Percentiles rank a stretch among this genome's conserved stretches.
Evolutionary conservation across 2,329 filamentous ascomycete genomes (phyloP).

Genomic region (Macrophomina phaseolina): DNA sequence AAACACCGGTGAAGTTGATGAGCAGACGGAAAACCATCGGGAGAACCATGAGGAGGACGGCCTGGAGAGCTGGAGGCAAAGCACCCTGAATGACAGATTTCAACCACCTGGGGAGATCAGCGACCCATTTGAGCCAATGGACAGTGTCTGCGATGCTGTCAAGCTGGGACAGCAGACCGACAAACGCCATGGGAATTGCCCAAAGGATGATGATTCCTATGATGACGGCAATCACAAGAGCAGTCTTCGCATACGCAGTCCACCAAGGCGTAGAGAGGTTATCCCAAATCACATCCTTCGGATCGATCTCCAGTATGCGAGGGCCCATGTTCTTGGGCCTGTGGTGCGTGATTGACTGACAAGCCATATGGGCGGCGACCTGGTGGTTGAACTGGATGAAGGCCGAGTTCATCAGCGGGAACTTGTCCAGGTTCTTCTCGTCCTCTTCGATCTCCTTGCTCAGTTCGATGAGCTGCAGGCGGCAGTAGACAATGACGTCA

Average conservation of each 20-base stretch:
- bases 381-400: slow-evolving; percentile 99
- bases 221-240: slow-evolving; percentile 69
- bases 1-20: slow-evolving; percentile 75
- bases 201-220: slow-evolving; percentile 82
- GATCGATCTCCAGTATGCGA: slow-evolving; percentile 89
- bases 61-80: slow-evolving; percentile 77
- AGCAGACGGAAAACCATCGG: slow-evolving; percentile 79
- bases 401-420: slow-evolving; percentile 91
- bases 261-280: slow-evolving; percentile 98
- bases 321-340: slow-evolving; percentile 93
- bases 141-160: slow-evolving; percentile 69
- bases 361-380: slow-evolving; percentile 97
- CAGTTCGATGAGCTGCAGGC: slow-evolving; percentile 81
- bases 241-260: slow-evolving; percentile 79
- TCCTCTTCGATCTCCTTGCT: slow-evolving; percentile 93
- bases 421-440: slow-evolving; percentile 82
- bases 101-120: slow-evolving; percentile 63
- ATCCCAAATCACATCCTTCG: slow-evolving; percentile 92
- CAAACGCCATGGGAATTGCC: slow-evolving; percentile 89
- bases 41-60: slow-evolving; percentile 78
- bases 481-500: slow-evolving; percentile 91
- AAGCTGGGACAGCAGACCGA: slow-evolving; percentile 80
- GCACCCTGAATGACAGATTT: slow-evolving; percentile 82
- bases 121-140: slow-evolving; percentile 73
- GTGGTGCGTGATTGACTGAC: slow-evolving; percentile 89